Percentiles rank a stretch among this genome's conserved stretches.
Evolutionary conservation across 805 yeast genomes (phyloP).

Genomic region (Kodamaea hsintzibuensis): DNA sequence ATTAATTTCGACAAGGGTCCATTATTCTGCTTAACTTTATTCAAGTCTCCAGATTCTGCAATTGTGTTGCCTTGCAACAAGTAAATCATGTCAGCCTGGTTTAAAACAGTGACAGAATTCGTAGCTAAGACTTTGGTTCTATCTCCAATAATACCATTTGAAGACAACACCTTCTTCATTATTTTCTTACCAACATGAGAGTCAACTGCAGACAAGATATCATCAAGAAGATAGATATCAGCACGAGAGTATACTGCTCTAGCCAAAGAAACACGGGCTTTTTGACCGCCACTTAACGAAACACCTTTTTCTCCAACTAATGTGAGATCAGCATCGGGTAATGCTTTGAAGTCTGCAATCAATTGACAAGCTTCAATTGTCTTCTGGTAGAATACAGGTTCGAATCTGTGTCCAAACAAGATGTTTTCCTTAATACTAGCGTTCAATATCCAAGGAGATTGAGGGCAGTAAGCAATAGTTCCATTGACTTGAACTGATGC

Average conservation of each 20-base stretch:
- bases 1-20: slow-evolving; percentile 24
- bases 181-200: slow-evolving; percentile 64
- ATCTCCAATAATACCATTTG: slow-evolving; percentile 51
- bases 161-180: slow-evolving; percentile 45
- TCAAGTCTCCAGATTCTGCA: slow-evolving; percentile 56
- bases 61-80: slow-evolving; percentile 57
- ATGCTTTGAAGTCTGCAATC: slow-evolving; percentile 44
- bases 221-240: slow-evolving; percentile 63
- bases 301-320: slow-evolving; percentile 63
- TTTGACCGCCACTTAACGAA: slow-evolving; percentile 63
- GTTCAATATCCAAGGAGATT: slow-evolving; percentile 56
- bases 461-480: slow-evolving; percentile 60
- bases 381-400: slow-evolving; percentile 39
- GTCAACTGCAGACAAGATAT: slow-evolving; percentile 70
- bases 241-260: slow-evolving; percentile 66
- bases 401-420: slow-evolving; percentile 49
- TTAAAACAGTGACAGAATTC: slow-evolving; percentile 54
- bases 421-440: slow-evolving; percentile 52
- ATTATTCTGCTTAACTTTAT: slow-evolving; percentile 43
- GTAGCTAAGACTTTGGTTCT: slow-evolving; percentile 61
- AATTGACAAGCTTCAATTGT: slow-evolving; percentile 53
- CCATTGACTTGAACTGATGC: slow-evolving; percentile 31
- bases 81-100: slow-evolving; percentile 59
- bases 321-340: slow-evolving; percentile 56
- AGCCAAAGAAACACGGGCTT: slow-evolving; percentile 63